Conservation (phyloP, 192 early-diverging fungal species). For the Tieghemiomyces parasiticus region DNA sequence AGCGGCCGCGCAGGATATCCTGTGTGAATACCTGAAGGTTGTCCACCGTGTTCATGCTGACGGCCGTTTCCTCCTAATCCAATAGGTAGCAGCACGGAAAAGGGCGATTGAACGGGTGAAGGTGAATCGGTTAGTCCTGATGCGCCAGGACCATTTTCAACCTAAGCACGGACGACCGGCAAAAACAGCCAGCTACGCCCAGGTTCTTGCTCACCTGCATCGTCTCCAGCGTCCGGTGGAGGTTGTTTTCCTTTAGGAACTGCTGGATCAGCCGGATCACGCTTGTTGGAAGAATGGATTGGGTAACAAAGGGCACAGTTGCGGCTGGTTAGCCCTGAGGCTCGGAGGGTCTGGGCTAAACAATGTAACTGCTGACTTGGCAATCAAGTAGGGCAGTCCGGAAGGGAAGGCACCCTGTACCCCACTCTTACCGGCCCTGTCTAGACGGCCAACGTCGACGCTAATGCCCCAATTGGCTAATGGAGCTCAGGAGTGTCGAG, state of each 20-base stretch:
- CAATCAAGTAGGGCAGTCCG: too few relatives aligned
- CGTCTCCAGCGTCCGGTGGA: constrained; percentile 54
- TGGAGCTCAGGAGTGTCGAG: too few relatives aligned
- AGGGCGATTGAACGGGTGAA: background rate
- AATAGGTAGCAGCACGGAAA: constrained; percentile 3
- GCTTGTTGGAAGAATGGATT: constrained; percentile 35
- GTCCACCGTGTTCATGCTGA: constrained; percentile 78
- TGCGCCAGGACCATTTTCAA: background rate
- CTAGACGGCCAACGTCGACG: too few relatives aligned
- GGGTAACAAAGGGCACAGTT: background rate
- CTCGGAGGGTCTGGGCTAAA: constrained; percentile 2
- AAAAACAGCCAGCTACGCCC: background rate
- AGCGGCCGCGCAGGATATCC: constrained; percentile 64
- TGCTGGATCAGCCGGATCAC: constrained; percentile 84
- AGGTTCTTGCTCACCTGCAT: constrained; percentile 60
- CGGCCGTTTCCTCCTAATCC: constrained; percentile 63
- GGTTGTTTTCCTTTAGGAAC: constrained; percentile 84
- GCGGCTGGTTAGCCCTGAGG: background rate
- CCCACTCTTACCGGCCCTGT: too few relatives aligned
- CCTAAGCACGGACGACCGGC: background rate
- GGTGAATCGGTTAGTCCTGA: background rate
- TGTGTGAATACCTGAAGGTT: constrained; percentile 50
- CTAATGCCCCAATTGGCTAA: background rate
- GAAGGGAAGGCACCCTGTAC: too few relatives aligned
- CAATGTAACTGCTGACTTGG: background rate